Percentiles rank a stretch among this genome's conserved stretches.
phyloP scores from a whole-genome alignment of 352 stramenopile species.

The Phytophthora uliginosa region DNA sequence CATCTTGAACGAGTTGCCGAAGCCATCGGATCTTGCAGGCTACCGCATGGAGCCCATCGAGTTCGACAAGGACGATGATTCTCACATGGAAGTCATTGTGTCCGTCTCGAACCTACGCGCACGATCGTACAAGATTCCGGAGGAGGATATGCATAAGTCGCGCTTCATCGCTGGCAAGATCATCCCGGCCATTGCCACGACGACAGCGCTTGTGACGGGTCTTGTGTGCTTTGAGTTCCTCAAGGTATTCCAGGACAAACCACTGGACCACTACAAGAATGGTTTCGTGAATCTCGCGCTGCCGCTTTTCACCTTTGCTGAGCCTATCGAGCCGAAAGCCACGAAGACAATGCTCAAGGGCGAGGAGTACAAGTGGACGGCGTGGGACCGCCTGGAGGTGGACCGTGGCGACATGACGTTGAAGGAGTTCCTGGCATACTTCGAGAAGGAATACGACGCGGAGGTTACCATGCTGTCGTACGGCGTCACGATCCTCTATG shows the following conservation, averaged over 20 bases:
- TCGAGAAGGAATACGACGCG: constrained; percentile 97
- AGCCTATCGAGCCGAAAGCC: constrained; percentile 95
- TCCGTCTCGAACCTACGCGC: constrained; percentile 98
- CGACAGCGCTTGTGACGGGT: constrained; percentile 98
- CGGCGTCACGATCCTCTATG: constrained; percentile 93
- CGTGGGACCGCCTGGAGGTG: constrained; percentile 98
- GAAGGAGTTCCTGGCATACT: constrained; percentile 96
- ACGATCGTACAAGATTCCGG: constrained; percentile 98
- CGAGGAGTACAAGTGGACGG: constrained; percentile 97
- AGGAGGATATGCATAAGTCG: constrained; percentile 98
- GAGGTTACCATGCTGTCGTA: constrained; percentile 99
- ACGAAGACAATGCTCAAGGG: constrained; percentile 95
- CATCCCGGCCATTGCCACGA: constrained; percentile 99
- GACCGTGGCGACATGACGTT: constrained; percentile 97
- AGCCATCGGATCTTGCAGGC: constrained; percentile 79
- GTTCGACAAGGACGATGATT: constrained; percentile 99
- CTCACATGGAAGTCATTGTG: constrained; percentile 98
- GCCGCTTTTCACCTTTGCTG: constrained; percentile 98
- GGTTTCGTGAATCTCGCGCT: constrained; percentile 99
- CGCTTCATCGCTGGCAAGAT: constrained; percentile 99
- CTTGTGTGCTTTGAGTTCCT: constrained; percentile 99
- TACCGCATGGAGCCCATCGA: constrained; percentile 96
- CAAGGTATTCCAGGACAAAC: constrained; percentile 94
- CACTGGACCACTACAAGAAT: constrained; percentile 98
- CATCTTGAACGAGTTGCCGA: constrained; percentile 90